A percentile compares a stretch with the other conserved stretches of the same genome.
Conservation (phyloP, 306 rosid genomes). For the Calophaca sinica region DNA sequence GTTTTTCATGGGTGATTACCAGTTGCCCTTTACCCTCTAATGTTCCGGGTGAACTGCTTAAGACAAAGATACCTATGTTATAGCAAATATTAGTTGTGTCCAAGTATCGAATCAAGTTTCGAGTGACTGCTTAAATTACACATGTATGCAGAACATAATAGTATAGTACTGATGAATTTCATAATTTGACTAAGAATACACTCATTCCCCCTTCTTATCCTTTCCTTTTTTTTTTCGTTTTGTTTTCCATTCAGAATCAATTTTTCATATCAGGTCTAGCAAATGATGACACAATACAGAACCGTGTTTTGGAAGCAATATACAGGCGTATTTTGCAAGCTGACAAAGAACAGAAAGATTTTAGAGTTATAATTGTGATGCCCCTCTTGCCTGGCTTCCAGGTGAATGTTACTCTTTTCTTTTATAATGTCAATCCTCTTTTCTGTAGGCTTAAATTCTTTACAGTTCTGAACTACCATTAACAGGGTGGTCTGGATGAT, state of each 20-base stretch:
- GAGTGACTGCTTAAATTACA: conserved; percentile 27
- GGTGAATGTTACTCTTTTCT: conserved; percentile 53
- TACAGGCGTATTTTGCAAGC: conserved; percentile 86
- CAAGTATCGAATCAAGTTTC: conserved; percentile 8
- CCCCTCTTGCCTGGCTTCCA: conserved; percentile 99
- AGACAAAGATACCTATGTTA: background rate
- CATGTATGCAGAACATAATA: conserved; percentile 30
- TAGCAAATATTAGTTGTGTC: conserved; percentile 26
- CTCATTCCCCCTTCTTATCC: conserved; percentile 22
- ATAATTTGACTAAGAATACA: conserved; percentile 30
- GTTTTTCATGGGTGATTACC: no score
- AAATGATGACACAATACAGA: conserved; percentile 73
- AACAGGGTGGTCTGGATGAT: conserved; percentile 96
- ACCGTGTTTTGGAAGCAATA: conserved; percentile 89
- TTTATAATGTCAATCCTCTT: conserved; percentile 24
- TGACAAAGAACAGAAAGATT: conserved; percentile 73
- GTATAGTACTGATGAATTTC: background rate
- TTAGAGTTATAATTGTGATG: conserved; percentile 85
- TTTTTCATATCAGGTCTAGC: conserved; percentile 95
- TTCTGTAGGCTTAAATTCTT: conserved; percentile 15
- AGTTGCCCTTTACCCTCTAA: no score
- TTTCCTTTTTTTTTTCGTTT: conserved; percentile 24
- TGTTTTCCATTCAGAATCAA: conserved; percentile 73
- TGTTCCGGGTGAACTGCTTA: background rate
- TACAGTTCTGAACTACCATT: conserved; percentile 26